Conservation (phyloP, 2,329 filamentous ascomycete species). For the Verticillium alfalfae region DNA sequence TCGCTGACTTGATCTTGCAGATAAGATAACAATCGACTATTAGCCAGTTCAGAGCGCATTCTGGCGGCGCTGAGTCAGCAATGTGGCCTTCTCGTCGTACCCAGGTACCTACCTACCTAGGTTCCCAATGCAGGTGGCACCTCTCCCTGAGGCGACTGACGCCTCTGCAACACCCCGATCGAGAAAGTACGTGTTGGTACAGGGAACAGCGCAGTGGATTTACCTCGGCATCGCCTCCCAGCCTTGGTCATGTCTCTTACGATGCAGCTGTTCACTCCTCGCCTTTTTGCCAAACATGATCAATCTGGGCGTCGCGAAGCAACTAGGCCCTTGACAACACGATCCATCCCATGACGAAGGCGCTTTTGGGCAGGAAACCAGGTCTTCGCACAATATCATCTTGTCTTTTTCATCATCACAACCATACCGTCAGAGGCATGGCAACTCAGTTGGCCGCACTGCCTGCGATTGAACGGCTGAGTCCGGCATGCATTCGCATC, state of each 20-base stretch:
- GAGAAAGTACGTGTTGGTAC: too few relatives aligned
- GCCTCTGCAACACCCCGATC: too few relatives aligned
- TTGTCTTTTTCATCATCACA: not conserved
- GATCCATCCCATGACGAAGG: not conserved
- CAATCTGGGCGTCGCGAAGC: too few relatives aligned
- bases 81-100: not conserved
- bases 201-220: too few relatives aligned
- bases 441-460: constrained; percentile 57
- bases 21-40: not conserved
- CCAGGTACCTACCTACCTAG: not conserved
- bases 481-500: constrained; percentile 73
- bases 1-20: not conserved
- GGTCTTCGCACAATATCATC: not conserved
- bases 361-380: not conserved
- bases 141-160: too few relatives aligned
- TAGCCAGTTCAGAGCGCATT: not conserved
- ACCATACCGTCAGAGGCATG: constrained; percentile 39
- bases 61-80: too few relatives aligned
- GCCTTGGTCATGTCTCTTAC: too few relatives aligned
- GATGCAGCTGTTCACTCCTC: not conserved
- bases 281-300: not conserved
- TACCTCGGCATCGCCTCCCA: too few relatives aligned
- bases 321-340: too few relatives aligned
- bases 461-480: constrained; percentile 71
- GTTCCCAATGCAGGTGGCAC: too few relatives aligned